Evolutionary conservation across 2,329 filamentous ascomycete species (phyloP).

Genomic region (Fusarium oligoseptatum): DNA sequence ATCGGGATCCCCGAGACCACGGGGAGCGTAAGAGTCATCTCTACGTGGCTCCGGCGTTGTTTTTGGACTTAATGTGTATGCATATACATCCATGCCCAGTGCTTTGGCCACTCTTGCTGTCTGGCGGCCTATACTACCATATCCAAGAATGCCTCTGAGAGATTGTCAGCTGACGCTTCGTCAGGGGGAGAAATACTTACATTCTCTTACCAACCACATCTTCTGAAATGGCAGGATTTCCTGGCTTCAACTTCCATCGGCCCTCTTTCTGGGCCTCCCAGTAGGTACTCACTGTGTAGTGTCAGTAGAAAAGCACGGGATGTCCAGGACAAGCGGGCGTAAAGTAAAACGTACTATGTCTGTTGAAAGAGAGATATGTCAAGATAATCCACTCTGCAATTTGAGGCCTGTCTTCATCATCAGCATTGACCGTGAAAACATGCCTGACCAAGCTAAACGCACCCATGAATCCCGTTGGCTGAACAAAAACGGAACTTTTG

Average conservation of each 20-base stretch:
- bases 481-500: background rate
- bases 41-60: background rate
- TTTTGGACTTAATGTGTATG: background rate
- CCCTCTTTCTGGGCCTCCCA: background rate
- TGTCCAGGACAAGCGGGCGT: background rate
- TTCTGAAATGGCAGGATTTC: background rate
- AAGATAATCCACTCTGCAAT: background rate
- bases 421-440: too few relatives aligned
- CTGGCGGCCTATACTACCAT: background rate
- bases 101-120: background rate
- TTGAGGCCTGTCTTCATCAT: background rate
- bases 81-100: background rate
- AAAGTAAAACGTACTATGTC: background rate
- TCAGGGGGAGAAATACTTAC: background rate
- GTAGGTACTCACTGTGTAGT: background rate
- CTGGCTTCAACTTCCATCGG: background rate
- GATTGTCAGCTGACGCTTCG: fast-evolving
- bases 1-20: background rate
- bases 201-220: background rate
- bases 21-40: background rate
- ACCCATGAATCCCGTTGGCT: background rate
- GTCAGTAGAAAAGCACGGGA: background rate
- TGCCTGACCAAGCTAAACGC: fast-evolving
- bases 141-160: background rate
- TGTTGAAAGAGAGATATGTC: background rate